Evolutionary conservation across 169 alveolate genomes (phyloP), one percentile per base, ranked within the genome.

Genomic region (Plasmodium reichenowi): DNA sequence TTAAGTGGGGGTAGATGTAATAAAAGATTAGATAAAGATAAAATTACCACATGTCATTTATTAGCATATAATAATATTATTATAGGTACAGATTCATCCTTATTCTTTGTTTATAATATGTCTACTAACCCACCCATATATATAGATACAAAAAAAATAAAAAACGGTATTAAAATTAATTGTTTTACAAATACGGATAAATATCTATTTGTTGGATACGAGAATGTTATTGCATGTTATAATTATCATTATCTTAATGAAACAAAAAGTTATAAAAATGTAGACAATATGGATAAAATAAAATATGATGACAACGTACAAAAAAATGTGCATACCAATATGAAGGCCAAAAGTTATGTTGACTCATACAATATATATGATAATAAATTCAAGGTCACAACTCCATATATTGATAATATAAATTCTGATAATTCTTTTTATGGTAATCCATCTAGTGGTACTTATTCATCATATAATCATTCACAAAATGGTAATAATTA

Each of bases 1-100:
- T 60, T 92, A 24, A 93, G 95, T 74, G 96, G 96, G 1, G 96
- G 96, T 22, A 87, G 93, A 80, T 85, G 93, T 15, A 94, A 86
- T 20, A 86, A 91, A 56, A 83, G 96, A 38, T 87, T 94, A 63
- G 89, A 92, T 29, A 94, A 95, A 13, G 95, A 92, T 15, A 94
- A 94, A 74, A 60, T 94, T 68, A 88, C 94, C 78, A 86, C 93
- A 15, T 80, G 90, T 38, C 90, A 80, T 60, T 60, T 80, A 9
- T 59, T 80, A 32, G 45, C 68, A 58, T 32, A 56, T 80, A 56
- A 68, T 32, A 80, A 80, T 68, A 68, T 80, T 48, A 63, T 80
- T 60, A 45, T 80, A 38, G 90, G 90, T 6, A 80, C 90, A 1
- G 48, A 26, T 38, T 29, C 56, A 32, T 67, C 90, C 1, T 24